Evolutionary conservation across 441 rosid genomes (phyloP), one percentile per base, ranked within the genome.

Genomic region (Pelargonium citronellum): DNA sequence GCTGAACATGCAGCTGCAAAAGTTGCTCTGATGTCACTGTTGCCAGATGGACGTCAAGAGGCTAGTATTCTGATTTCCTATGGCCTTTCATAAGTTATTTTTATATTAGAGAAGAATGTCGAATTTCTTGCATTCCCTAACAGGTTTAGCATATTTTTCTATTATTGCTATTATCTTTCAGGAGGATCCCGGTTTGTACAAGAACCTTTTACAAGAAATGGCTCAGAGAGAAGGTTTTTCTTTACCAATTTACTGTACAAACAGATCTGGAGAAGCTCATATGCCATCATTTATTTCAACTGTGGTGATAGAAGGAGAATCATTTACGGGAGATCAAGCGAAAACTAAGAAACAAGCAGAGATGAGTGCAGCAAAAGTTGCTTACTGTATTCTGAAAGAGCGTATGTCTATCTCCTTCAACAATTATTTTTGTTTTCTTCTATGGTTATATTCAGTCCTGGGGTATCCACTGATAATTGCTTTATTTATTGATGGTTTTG

Each of bases 1-100:
- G 96, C 95, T 47, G 96, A 94, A 75, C 85, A 85, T 73, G 92
- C 83, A 0, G 94, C 88, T 78, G 97, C 97, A 19, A 86, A 77
- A 77, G 53, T 74, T 73, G 97, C 97, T 43, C 69, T 93, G 73
- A 72, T 66, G 72, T 75, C 89, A 60, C 39, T 91, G 70, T 57
- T 74, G 0, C 63, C 75, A 0, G 60, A 72, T 68, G 75, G 74
- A 15, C 44, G 71, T 69, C 83, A 86, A 49, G 87, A 86, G 89
- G 98, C 73, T 68, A 77, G 82, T 82, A 30, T 69, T 46, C 72
- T 64, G 34, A 55, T 46, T 57, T 71, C 57, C 5, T 47, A 64
- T 5, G 6, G 9, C 15, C 24, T 49, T 47, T 68, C 63, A 5
- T 43, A 20, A 13, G 22, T 72, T 15, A 10, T 60, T 57, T 76